phyloP scores from a whole-genome alignment of 495 filamentous ascomycete genomes.

The Aspergillus incahuasiensis region DNA sequence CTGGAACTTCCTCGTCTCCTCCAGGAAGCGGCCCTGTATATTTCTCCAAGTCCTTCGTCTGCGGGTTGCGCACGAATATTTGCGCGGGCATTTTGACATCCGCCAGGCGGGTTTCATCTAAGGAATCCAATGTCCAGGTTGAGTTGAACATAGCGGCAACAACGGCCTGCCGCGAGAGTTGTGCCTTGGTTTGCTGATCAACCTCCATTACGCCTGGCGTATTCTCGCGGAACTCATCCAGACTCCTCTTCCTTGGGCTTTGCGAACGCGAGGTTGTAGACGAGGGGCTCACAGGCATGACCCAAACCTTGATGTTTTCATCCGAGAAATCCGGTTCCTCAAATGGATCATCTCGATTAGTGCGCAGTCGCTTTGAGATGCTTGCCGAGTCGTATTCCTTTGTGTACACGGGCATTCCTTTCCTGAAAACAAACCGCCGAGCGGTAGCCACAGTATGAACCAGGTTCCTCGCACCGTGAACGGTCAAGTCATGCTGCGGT shows the following conservation, averaged over 20 bases:
- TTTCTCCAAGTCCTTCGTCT: conserved; percentile 58
- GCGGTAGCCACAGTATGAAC: conserved; percentile 73
- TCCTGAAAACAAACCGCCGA: conserved; percentile 85
- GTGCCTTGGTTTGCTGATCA: conserved; percentile 33
- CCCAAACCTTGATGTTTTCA: conserved; percentile 74
- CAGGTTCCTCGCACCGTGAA: conserved; percentile 76
- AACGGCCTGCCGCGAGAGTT: conserved; percentile 52
- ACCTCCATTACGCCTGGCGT: conserved; percentile 11
- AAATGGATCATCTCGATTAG: conserved; percentile 27
- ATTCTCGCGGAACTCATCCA: conserved; percentile 50
- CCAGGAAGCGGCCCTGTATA: conserved; percentile 65
- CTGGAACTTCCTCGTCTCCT: conserved; percentile 41
- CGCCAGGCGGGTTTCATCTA: conserved; percentile 58
- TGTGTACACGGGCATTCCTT: conserved; percentile 63
- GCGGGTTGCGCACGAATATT: conserved; percentile 61
- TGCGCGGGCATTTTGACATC: conserved; percentile 63
- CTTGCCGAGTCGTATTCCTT: conserved; percentile 57
- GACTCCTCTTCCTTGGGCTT: conserved; percentile 56
- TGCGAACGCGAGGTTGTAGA: conserved; percentile 14
- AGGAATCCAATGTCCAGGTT: conserved; percentile 63
- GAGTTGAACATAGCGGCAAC: conserved; percentile 81
- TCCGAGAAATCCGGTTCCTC: conserved; percentile 68
- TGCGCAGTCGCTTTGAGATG: conserved; percentile 15
- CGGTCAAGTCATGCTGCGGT: conserved; percentile 42
- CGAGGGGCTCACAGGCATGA: conserved; percentile 54